A percentile compares a stretch with the other conserved stretches of the same genome.
phyloP scores from a whole-genome alignment of 192 early-diverging fungal species.

The Dimargaris xerosporica region DNA sequence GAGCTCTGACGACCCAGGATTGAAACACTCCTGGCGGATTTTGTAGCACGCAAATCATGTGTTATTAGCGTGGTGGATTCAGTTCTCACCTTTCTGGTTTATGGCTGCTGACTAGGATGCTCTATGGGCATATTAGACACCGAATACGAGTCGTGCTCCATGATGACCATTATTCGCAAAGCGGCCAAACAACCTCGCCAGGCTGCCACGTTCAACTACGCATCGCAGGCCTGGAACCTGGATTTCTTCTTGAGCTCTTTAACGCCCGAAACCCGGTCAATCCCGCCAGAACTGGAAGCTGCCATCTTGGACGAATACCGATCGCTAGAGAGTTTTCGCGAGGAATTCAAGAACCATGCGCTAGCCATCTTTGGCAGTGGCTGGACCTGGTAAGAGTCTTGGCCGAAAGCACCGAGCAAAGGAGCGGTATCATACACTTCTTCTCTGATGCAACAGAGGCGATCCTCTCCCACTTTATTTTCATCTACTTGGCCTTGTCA shows the following conservation, averaged over 20 bases:
- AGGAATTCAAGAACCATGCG: slow-evolving; percentile 19
- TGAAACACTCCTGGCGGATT: too few species aligned
- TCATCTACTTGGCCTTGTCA: too few species aligned
- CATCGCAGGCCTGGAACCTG: slow-evolving; percentile 35
- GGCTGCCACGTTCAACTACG: slow-evolving; percentile 22
- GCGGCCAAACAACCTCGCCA: slow-evolving; percentile 20
- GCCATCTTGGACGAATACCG: slow-evolving; percentile 21
- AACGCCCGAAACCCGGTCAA: slow-evolving; percentile 11
- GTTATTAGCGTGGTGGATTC: too few species aligned
- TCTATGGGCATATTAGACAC: slow-evolving; percentile 13
- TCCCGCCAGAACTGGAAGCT: slow-evolving; percentile 17
- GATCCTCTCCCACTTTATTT: too few species aligned
- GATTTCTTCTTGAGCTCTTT: slow-evolving; percentile 28
- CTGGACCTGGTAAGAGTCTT: too few species aligned
- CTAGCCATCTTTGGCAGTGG: slow-evolving; percentile 30
- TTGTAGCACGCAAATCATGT: too few species aligned
- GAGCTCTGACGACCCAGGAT: too few species aligned
- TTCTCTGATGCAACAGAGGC: too few species aligned
- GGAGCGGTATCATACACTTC: too few species aligned
- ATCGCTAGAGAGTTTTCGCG: slow-evolving; percentile 25
- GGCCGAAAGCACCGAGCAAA: too few species aligned
- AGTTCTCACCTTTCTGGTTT: too few species aligned
- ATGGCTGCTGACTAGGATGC: too few species aligned
- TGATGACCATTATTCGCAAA: slow-evolving; percentile 20
- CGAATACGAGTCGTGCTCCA: slow-evolving; percentile 20